A percentile compares a stretch with the other conserved stretches of the same genome.
These are phyloP conservation scores for Fusarium nelsonii DNA, from an alignment of 2,329 filamentous ascomycete genomes.

Conservation along the genomic window DNA sequence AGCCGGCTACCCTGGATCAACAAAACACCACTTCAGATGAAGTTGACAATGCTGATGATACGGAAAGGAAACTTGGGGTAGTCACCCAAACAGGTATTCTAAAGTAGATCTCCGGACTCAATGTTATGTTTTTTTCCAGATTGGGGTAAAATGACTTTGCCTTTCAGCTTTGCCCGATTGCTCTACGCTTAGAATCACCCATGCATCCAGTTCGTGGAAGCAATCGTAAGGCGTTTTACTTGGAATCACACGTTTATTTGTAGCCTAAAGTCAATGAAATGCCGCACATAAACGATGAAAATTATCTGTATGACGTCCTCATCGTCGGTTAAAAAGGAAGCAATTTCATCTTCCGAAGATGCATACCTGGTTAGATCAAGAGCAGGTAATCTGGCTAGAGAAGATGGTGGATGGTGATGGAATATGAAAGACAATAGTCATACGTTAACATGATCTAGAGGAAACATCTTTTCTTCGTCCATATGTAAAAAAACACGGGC, in stretches of 20 bases:
- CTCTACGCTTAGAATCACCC: not conserved
- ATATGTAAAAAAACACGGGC: not conserved
- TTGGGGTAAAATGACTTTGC: not conserved
- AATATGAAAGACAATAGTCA: not conserved
- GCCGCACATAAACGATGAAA: not conserved
- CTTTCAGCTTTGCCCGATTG: not conserved
- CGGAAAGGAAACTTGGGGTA: not conserved
- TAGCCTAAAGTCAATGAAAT: slow-evolving; percentile 22
- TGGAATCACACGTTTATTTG: slow-evolving; percentile 1
- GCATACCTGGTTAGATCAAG: slow-evolving; percentile 12
- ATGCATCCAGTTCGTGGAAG: not conserved
- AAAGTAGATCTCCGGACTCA: not conserved
- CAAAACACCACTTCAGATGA: not conserved
- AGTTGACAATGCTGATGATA: not conserved
- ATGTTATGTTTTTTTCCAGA: not conserved
- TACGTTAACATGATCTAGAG: not conserved
- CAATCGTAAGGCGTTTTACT: not conserved
- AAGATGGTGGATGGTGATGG: slow-evolving; percentile 42
- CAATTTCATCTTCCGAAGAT: slow-evolving; percentile 13
- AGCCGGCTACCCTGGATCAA: slow-evolving; percentile 27
- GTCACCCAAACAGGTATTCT: not conserved
- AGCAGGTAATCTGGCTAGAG: slow-evolving; percentile 41
- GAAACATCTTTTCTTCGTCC: not conserved
- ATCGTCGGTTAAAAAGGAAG: slow-evolving; percentile 17
- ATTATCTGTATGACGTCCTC: slow-evolving; percentile 3